Evolutionary conservation across 495 filamentous ascomycete genomes (phyloP), one percentile per base, ranked within the genome.

Genomic region (Staphylotrichum tortipilum): DNA sequence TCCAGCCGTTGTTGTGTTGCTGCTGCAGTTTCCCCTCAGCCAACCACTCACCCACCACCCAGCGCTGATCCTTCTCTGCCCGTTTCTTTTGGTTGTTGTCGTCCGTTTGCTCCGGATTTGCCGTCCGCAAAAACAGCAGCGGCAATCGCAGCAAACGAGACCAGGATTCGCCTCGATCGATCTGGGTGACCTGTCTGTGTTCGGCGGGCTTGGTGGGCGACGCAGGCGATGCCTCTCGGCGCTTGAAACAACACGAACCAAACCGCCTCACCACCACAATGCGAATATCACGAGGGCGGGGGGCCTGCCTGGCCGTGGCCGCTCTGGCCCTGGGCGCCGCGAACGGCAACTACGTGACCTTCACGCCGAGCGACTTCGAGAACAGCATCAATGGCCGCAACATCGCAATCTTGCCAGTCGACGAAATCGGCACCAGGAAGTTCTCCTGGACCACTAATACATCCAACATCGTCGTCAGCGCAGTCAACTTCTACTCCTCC

Each of bases 231-330:
- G 53, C 47, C 1, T 37, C 15, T 44, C 34, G 19, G 23, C 14
- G 8, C 31, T n/a, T 49, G 31, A 53, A 28, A 10, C 18, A 34
- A 3, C 24, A 22, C 12, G n/a, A 4, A 19, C 28, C 18, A 28
- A 26, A 37, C n/a, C 23, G n/a, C n/a, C 9, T 18, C 47, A 43
- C 37, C 18, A 47, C 31, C 17, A 44, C n/a, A n/a, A 63, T 63
- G 57, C 35, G 57, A 44, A 58, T 56, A 56, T 41, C 40, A 11
- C 15, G 9, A 6, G 34, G 31, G 31, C 12, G 19, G 47, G 22
- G 36, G 39, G 29, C 33, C 14, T 63, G 60, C 49, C 47, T 58
- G 30, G 54, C 50, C 14, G 47, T 22, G 18, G 48, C 39, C 1
- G 43, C 44, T 12, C n/a, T 58, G 33, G 21, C 38, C 2, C n/a